Percentiles rank a stretch among this genome's conserved stretches.
Conservation (phyloP, 2,329 filamentous ascomycete species). For the Penicillium concentricum region DNA sequence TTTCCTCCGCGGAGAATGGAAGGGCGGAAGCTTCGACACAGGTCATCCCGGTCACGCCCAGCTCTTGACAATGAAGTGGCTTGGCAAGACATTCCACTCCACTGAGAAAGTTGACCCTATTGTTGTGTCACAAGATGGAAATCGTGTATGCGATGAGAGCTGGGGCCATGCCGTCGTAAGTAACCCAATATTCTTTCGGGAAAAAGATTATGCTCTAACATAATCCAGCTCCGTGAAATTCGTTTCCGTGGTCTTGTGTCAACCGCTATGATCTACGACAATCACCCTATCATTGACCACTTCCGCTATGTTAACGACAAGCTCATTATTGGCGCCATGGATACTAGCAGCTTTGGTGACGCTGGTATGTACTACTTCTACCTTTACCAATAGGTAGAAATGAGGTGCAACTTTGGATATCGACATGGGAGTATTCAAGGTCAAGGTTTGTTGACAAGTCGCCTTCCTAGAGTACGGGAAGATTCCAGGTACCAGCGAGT, state of each 20-base stretch:
- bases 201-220: background rate
- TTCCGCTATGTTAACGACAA: constrained; percentile 30
- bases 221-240: background rate
- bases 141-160: background rate
- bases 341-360: constrained; percentile 11
- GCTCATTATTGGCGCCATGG: constrained; percentile 28
- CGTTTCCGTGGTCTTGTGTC: constrained; percentile 20
- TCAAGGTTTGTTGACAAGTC: background rate
- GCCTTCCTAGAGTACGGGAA: no score
- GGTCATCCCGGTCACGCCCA: background rate
- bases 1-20: background rate
- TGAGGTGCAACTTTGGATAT: background rate
- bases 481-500: no score
- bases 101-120: background rate
- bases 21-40: background rate
- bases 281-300: constrained; percentile 31
- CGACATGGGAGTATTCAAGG: no score
- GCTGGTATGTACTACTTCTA: constrained; percentile 29
- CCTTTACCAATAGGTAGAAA: background rate
- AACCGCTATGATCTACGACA: constrained; percentile 32
- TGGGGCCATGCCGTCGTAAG: background rate
- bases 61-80: background rate
- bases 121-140: background rate
- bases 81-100: background rate
- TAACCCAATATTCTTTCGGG: background rate